phyloP scores from a whole-genome alignment of 2,329 filamentous ascomycete species.

The Beauveria rudraprayagi region DNA sequence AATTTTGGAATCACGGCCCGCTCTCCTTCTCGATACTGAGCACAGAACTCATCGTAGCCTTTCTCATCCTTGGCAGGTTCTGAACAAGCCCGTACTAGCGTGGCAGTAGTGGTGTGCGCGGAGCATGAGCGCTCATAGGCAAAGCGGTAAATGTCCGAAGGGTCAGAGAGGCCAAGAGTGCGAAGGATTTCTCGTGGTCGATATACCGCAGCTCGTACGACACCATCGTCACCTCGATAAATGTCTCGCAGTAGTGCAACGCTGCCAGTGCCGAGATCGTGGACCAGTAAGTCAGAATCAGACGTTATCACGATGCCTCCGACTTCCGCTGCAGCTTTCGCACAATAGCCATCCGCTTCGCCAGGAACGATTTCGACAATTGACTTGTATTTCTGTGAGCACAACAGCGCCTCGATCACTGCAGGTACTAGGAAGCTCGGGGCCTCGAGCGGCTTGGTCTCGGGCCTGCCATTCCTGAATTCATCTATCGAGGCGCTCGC shows the following conservation, averaged over 20 bases:
- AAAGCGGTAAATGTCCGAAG: constrained; percentile 22
- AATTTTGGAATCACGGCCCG: constrained; percentile 15
- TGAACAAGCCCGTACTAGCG: constrained; percentile 22
- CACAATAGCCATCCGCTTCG: constrained; percentile 80
- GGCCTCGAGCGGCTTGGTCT: constrained; percentile 31
- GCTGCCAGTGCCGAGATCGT: constrained; percentile 57
- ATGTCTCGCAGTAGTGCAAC: constrained; percentile 65
- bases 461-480: constrained; percentile 19
- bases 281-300: constrained; percentile 80
- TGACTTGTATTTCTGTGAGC: constrained; percentile 31
- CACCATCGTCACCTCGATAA: constrained; percentile 25
- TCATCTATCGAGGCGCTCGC: constrained; percentile 14
- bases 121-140: constrained; percentile 28
- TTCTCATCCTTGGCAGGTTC: constrained; percentile 14
- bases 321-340: constrained; percentile 47
- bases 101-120: constrained; percentile 22
- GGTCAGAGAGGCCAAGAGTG: constrained; percentile 32
- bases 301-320: constrained; percentile 60
- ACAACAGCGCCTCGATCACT: constrained; percentile 61
- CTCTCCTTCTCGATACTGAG: constrained; percentile 24
- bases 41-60: constrained; percentile 23
- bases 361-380: constrained; percentile 59
- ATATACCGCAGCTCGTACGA: constrained; percentile 21
- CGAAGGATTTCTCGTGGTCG: constrained; percentile 30
- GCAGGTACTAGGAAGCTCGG: constrained; percentile 71